A percentile compares a stretch with the other conserved stretches of the same genome.
Evolutionary conservation across 768 basidiomycete genomes (phyloP).

Genomic region (Kwoniella sp.): DNA sequence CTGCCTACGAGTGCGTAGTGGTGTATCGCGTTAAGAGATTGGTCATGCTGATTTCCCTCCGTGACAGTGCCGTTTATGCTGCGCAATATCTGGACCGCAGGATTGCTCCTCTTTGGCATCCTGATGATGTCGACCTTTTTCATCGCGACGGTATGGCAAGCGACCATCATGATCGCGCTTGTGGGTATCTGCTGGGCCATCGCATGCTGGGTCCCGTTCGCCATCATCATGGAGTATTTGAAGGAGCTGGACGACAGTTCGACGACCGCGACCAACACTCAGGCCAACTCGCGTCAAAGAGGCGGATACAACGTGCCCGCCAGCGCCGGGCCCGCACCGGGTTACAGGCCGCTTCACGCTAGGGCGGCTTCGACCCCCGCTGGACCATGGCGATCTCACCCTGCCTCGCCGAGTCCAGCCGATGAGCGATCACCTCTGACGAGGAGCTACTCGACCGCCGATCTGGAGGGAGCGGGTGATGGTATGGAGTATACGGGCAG

Average conservation of each 20-base stretch:
- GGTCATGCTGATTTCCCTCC: too few species aligned
- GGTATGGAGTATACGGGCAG: conserved; percentile 45
- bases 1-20: conserved; percentile 61
- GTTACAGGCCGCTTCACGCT: conserved; percentile 41
- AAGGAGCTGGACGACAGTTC: conserved; percentile 67
- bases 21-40: too few species aligned
- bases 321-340: conserved; percentile 51
- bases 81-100: conserved; percentile 89
- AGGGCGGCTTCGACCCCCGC: conserved; percentile 46
- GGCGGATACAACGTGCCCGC: background rate
- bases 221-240: conserved; percentile 89
- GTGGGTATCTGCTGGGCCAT: conserved; percentile 95
- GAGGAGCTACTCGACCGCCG: conserved; percentile 50
- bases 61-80: conserved; percentile 70
- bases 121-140: conserved; percentile 81
- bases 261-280: conserved; percentile 8
- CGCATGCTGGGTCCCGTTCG: conserved; percentile 74
- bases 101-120: conserved; percentile 71
- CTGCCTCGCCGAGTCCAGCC: conserved; percentile 19
- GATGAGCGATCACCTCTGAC: conserved; percentile 49
- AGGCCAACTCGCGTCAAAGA: background rate
- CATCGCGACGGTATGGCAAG: conserved; percentile 72
- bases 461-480: conserved; percentile 45
- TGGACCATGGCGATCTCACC: conserved; percentile 30
- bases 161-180: conserved; percentile 73